Evolutionary conservation across 352 stramenopile species (phyloP).

Genomic region (Pythium volutum): DNA sequence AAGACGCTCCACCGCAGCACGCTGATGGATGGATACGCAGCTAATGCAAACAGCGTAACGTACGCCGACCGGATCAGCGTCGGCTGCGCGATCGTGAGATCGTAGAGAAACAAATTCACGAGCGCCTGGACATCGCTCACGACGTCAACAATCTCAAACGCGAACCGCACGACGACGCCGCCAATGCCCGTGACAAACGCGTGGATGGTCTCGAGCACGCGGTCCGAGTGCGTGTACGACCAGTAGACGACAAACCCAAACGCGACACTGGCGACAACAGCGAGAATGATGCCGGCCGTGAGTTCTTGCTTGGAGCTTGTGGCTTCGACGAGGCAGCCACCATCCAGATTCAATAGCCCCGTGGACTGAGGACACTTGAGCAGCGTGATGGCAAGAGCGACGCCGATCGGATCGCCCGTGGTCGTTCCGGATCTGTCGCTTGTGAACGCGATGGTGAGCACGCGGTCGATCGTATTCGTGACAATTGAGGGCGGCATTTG

Average conservation of each 20-base stretch:
- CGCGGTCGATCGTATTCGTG: conserved; percentile 1
- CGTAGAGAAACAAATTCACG: conserved; percentile 23
- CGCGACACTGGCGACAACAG: conserved; percentile 1
- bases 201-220: conserved; percentile 19
- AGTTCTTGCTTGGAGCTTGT: conserved; percentile 1
- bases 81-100: conserved; percentile 14
- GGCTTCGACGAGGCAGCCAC: conserved; percentile 19
- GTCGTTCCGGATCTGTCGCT: background rate
- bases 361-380: conserved; percentile 9
- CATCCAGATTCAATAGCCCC: conserved; percentile 10
- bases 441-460: conserved; percentile 1
- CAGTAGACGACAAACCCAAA: conserved; percentile 22
- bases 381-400: background rate
- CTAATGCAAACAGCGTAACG: conserved; percentile 12
- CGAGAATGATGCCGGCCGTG: conserved; percentile 16
- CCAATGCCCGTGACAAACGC: conserved; percentile 19
- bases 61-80: conserved; percentile 21
- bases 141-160: conserved; percentile 24
- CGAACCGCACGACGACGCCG: conserved; percentile 14
- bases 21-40: background rate
- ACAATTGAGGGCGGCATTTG: conserved; percentile 5
- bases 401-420: background rate
- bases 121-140: conserved; percentile 16
- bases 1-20: conserved; percentile 13
- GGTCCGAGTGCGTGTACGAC: conserved; percentile 21